Evolutionary conservation across 495 filamentous ascomycete species (phyloP), one percentile per base, ranked within the genome.

Genomic region (Podospora fimiseda): DNA sequence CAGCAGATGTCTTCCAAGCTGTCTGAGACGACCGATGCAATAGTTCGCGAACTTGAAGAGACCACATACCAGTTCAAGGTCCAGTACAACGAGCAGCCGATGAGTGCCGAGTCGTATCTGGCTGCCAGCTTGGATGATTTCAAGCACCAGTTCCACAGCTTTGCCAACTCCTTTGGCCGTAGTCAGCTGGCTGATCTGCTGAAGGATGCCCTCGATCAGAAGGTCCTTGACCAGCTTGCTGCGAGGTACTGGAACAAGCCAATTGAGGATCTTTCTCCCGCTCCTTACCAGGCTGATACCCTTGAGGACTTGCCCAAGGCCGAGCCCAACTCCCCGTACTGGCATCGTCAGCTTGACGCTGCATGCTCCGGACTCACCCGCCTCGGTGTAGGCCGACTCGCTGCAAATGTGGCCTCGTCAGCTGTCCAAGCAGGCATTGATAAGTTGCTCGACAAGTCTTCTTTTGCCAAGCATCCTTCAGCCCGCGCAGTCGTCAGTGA

Each of bases 11-110:
- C 90, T 36, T 83, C 86, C 14, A 95, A 87, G 60, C 78, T 99
- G 43, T 83, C 89, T 52, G 79, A 83, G 50, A 97, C 94, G 9
- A 84, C 85, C 53, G 90, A 95, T 62, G 88, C 89, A 16, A 96
- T 99, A 56, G 87, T 84, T 53, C 89, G 95, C 60, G 93, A 99
- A 66, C 81, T 99, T 0, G 91, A 96, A 64, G 94, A 99, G 68
- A 90, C 93, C 4, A 91, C 89, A 0, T 99, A 99, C 61, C 93
- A 99, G 61, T 97, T 96, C 79, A 99, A 97, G 65, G 94, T 99
- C 16, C 94, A 99, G 67, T 99, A 99, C 71, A 99, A 97, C 63
- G 94, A 99, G 63, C 82, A 93, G 20, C 88, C 91, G 16, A 73
- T 99, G 42, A 93, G 89, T 55, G 94, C 93, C 1, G 94, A 97